Conservation (phyloP, 768 basidiomycete species). For the Lactarius indigo region DNA sequence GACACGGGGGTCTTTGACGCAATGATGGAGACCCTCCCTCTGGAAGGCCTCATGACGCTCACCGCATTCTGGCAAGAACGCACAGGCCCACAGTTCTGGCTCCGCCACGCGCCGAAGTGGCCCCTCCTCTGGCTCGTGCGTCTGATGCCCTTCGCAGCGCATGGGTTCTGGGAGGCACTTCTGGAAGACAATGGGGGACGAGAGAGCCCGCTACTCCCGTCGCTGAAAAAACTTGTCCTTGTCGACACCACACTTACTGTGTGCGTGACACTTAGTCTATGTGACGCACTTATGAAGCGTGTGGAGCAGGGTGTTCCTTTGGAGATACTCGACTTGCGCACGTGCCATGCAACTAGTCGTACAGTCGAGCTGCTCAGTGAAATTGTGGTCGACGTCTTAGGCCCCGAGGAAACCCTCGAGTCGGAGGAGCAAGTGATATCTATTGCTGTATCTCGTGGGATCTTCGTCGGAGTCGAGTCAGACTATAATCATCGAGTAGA, state of each 20-base stretch:
- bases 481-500: too few relatives aligned
- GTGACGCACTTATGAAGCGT: conserved; percentile 1
- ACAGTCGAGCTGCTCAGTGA: background rate
- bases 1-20: background rate
- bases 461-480: too few relatives aligned
- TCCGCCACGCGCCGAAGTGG: background rate
- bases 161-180: background rate
- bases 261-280: background rate
- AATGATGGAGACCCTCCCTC: background rate
- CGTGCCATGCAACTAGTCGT: background rate
- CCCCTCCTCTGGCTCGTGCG: background rate
- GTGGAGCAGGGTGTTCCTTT: conserved; percentile 3
- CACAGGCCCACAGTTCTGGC: background rate
- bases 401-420: background rate
- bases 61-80: too few relatives aligned
- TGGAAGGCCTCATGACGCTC: background rate
- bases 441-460: too few relatives aligned
- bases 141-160: background rate
- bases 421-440: too few relatives aligned
- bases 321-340: conserved; percentile 2
- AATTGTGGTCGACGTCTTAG: conserved; percentile 7
- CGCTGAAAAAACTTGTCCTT: background rate
- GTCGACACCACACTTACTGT: background rate
- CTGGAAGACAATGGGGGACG: background rate
- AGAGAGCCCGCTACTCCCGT: background rate